Evolutionary conservation across 2,329 filamentous ascomycete genomes (phyloP), one percentile per base, ranked within the genome.

Genomic region (Nothomitra cinnamomea): DNA sequence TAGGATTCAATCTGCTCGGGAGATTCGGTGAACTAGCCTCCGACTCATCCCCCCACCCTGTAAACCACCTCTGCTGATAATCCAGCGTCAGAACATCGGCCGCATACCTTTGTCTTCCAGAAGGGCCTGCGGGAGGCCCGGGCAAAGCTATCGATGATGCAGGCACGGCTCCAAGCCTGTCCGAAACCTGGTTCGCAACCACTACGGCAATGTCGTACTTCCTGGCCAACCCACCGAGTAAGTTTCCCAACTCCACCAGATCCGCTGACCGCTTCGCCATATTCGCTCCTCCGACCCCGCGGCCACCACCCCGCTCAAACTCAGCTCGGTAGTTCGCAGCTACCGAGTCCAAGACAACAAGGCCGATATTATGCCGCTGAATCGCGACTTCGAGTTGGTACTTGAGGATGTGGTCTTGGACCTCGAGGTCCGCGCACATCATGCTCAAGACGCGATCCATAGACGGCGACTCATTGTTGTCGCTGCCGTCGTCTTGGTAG

Each of bases 281-380:
- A 58, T 80, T 79, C n/a, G 66, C 66, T 2, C 63, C 61, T 45
- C 53, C 40, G 42, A 52, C 50, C 38, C 54, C 45, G 10, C 51
- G 13, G 32, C 52, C 53, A 24, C 60, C 62, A 25, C 70, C 67
- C 54, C 79, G 76, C 60, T 88, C 84, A 61, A 88, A 92, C 66
- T 96, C 90, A 51, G 87, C 89, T 58, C 92, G 83, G 67, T 92
- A 98, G 68, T 98, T 98, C 56, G 92, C 88, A 0, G 92, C 89
- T 25, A 98, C 83, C 3, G 86, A 94, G 69, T 98, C 92, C 32
- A 98, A 70, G 13, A 96, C 76, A 1, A 98, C 69, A 1, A 98
- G 76, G 1, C 90, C 87, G 52, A 95, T 74, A 57, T 82, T 76
- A 65, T 87, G 80, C 48, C 85, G 79, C 58, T 77, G 71, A 19